These are phyloP conservation scores for Astrothelium subdiscretum DNA, from an alignment of 495 filamentous ascomycete genomes.

Conservation along the genomic window DNA sequence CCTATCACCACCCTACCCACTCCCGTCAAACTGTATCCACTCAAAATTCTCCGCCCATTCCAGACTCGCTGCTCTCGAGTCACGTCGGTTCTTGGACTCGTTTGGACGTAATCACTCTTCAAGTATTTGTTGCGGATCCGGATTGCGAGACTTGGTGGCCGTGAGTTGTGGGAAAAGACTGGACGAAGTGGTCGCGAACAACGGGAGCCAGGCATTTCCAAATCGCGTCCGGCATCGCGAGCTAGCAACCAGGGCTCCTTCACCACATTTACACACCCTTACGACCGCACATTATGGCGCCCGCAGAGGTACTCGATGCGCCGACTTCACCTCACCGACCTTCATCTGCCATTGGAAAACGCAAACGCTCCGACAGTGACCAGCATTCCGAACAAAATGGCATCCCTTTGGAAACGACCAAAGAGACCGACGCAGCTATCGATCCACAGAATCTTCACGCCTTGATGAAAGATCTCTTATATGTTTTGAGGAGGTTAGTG, in stretches of 20 bases:
- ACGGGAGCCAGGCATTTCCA: not conserved
- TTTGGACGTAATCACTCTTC: not conserved
- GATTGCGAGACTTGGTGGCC: not conserved
- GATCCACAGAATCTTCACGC: slow-evolving; percentile 3
- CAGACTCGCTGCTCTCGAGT: not conserved
- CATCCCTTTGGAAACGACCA: slow-evolving; percentile 1
- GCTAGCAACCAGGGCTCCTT: not conserved
- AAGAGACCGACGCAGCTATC: not conserved
- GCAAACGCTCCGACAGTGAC: slow-evolving; percentile 20
- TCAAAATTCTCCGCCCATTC: not conserved
- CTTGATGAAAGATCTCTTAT: slow-evolving; percentile 16
- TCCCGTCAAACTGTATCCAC: not conserved
- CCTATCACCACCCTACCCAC: not conserved
- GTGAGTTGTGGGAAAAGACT: not conserved
- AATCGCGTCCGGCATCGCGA: not conserved
- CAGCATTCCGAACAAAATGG: slow-evolving; percentile 12
- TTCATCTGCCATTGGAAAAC: slow-evolving; percentile 12
- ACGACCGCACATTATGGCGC: not conserved
- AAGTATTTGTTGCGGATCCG: not conserved
- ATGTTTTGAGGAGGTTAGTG: slow-evolving; percentile 18
- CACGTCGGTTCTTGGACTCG: not conserved
- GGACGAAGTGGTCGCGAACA: not conserved
- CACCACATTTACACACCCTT: not conserved
- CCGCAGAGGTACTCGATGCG: not conserved
- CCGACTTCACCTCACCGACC: slow-evolving; percentile 2